phyloP scores from a whole-genome alignment of 345 rosid species.

The Gossypium turneri region DNA sequence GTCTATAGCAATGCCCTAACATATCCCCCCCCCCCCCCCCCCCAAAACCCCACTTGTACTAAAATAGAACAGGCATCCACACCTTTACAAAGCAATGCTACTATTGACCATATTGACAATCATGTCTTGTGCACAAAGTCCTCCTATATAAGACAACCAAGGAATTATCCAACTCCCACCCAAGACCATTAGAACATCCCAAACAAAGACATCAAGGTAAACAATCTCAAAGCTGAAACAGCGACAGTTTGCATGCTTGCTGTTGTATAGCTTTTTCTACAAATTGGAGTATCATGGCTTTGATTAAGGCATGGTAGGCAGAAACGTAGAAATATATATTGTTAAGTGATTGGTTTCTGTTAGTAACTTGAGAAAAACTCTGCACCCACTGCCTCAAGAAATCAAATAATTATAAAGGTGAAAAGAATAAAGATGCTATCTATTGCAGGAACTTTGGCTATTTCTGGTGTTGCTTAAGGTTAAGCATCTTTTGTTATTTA shows the following conservation, averaged over 20 bases:
- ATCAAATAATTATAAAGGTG: neutral
- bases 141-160: neutral
- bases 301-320: neutral
- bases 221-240: neutral
- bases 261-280: neutral
- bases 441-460: neutral
- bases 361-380: constrained; percentile 9
- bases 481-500: neutral
- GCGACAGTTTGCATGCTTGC: neutral
- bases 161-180: neutral
- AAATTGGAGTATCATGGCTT: neutral
- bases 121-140: neutral
- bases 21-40: neutral
- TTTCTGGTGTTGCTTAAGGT: neutral
- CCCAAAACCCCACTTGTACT: neutral
- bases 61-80: neutral
- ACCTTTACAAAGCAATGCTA: neutral
- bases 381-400: neutral
- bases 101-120: neutral
- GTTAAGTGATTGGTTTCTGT: neutral
- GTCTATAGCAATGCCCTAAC: neutral
- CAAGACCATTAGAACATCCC: neutral
- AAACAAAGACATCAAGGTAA: neutral
- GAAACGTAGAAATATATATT: neutral
- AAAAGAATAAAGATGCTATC: neutral